phyloP scores from a whole-genome alignment of 352 stramenopile genomes.

The Peronospora belbahrii region DNA sequence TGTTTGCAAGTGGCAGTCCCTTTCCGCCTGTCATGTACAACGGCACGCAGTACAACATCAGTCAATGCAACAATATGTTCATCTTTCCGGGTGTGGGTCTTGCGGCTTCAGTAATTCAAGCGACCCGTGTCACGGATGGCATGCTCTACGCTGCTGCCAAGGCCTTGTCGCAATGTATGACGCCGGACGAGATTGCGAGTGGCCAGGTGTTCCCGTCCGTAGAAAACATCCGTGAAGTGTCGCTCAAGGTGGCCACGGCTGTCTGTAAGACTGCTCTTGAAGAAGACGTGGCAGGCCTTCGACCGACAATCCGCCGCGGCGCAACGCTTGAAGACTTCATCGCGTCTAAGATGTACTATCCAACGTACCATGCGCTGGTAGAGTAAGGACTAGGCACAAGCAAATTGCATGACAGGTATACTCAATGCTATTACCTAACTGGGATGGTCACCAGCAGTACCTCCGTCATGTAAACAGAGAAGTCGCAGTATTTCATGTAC shows the following conservation, averaged over 20 bases:
- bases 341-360: conserved; percentile 92
- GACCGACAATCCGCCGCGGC: conserved; percentile 56
- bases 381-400: conserved; percentile 37
- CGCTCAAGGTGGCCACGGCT: conserved; percentile 88
- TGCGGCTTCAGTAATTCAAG: conserved; percentile 79
- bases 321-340: conserved; percentile 86
- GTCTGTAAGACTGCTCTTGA: conserved; percentile 87
- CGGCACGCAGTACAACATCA: conserved; percentile 70
- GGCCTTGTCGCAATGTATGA: conserved; percentile 89
- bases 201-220: conserved; percentile 93
- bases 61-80: conserved; percentile 96
- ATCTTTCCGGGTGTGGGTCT: conserved; percentile 96
- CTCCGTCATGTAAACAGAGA: conserved; percentile 7
- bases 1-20: conserved; percentile 4
- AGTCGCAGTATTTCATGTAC: conserved; percentile 16
- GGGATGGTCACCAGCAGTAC: conserved; percentile 4
- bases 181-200: conserved; percentile 84
- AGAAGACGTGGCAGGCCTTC: conserved; percentile 80
- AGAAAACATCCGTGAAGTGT: conserved; percentile 90
- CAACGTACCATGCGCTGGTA: conserved; percentile 89
- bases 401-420: not conserved
- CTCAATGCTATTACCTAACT: not conserved
- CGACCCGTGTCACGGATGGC: conserved; percentile 81
- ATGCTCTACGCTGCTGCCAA: conserved; percentile 94
- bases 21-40: conserved; percentile 37